Conservation (phyloP, 129 eudicot genomes). For the Flaveria sonorensis region DNA sequence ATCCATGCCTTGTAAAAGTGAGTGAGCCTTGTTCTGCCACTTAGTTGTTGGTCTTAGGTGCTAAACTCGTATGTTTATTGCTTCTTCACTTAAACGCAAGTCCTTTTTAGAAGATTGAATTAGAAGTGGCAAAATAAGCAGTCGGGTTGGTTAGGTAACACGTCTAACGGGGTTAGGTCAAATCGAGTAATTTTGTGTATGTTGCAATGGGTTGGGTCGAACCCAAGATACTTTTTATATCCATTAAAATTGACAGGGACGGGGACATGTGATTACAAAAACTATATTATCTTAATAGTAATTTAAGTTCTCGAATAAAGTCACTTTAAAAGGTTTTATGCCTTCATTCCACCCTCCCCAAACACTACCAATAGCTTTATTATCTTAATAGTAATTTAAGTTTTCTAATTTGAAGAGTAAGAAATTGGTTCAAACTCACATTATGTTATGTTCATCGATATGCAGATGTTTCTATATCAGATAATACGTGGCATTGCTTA, state of each 20-base stretch:
- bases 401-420: conserved; percentile 2
- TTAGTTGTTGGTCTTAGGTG: background rate
- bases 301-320: background rate
- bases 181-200: background rate
- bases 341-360: too few species aligned
- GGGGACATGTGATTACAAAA: background rate
- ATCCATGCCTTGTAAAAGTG: conserved; percentile 72
- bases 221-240: background rate
- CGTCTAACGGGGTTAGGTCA: background rate
- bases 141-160: background rate
- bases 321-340: background rate
- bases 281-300: background rate
- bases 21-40: conserved; percentile 34
- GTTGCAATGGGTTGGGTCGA: background rate
- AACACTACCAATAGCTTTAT: too few species aligned
- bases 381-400: too few species aligned
- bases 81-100: background rate
- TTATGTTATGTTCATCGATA: conserved; percentile 8
- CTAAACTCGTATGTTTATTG: background rate
- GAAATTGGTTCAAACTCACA: background rate
- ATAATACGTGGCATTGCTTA: conserved; percentile 90
- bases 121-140: background rate
- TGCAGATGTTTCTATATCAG: conserved; percentile 87
- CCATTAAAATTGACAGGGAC: background rate
- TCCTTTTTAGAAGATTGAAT: conserved; percentile 5